phyloP scores from a whole-genome alignment of 176 grass and related monocot species.

The Cenchrus fungigraminus region DNA sequence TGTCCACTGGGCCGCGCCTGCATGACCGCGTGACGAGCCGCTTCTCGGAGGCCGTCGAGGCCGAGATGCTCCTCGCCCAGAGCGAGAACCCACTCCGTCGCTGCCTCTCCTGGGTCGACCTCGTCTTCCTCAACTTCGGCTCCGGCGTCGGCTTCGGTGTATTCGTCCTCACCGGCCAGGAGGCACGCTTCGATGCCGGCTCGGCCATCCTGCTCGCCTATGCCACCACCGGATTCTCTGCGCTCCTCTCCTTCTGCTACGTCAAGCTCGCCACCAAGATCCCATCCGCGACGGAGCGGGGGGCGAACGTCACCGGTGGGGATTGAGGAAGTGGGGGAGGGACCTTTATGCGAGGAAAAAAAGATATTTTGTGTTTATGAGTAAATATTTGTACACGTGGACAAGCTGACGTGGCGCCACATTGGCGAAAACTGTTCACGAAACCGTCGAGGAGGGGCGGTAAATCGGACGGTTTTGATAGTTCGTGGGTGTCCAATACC shows the following conservation, averaged over 20 bases:
- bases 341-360: too few relatives aligned
- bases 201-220: conserved; percentile 58
- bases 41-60: conserved; percentile 47
- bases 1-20: conserved; percentile 42
- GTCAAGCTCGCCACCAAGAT: conserved; percentile 63
- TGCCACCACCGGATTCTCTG: conserved; percentile 50
- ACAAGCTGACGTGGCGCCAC: too few relatives aligned
- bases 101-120: conserved; percentile 58
- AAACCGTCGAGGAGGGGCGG: too few relatives aligned
- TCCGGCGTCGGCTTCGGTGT: conserved; percentile 61
- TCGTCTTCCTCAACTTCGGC: conserved; percentile 54
- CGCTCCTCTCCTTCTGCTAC: conserved; percentile 59
- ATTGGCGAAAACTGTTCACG: too few relatives aligned
- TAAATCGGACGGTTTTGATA: too few relatives aligned
- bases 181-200: conserved; percentile 57
- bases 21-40: conserved; percentile 38
- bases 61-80: conserved; percentile 45
- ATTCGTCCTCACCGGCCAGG: conserved; percentile 69
- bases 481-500: too few relatives aligned
- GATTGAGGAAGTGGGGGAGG: too few relatives aligned
- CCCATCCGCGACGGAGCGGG: conserved; percentile 30
- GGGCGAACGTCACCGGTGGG: too few relatives aligned
- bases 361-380: too few relatives aligned
- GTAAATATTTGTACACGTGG: too few relatives aligned
- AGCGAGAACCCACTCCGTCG: conserved; percentile 57